Conservation (phyloP, 164 flowering plant genomes). For the Warburgia ugandensis region DNA sequence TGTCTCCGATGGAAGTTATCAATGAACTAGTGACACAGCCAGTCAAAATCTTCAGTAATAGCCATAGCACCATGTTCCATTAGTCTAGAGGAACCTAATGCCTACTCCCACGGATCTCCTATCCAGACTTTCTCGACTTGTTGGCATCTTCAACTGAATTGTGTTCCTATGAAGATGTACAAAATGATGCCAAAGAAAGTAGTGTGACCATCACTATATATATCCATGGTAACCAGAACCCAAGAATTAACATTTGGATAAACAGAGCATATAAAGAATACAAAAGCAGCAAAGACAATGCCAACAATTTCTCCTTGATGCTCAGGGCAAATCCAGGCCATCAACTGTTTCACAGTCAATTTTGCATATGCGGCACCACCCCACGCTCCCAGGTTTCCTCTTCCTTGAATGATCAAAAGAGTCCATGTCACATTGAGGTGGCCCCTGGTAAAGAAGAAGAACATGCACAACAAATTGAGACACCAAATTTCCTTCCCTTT, state of each 20-base stretch:
- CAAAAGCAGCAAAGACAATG: not conserved
- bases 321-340: constrained; percentile 63
- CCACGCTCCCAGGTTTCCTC: constrained; percentile 55
- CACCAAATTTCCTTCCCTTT: not conserved
- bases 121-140: constrained; percentile 36
- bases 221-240: not conserved
- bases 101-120: constrained; percentile 49
- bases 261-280: not conserved
- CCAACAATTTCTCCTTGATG: constrained; percentile 68
- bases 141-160: constrained; percentile 36
- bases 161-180: constrained; percentile 44
- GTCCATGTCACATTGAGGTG: too few relatives aligned
- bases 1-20: constrained; percentile 29
- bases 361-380: constrained; percentile 95
- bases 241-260: not conserved
- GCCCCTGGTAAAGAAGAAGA: constrained; percentile 2
- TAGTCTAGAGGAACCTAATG: constrained; percentile 17
- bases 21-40: constrained; percentile 22
- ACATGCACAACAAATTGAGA: not conserved
- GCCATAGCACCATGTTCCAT: constrained; percentile 2
- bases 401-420: constrained; percentile 54
- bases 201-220: not conserved
- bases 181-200: constrained; percentile 8
- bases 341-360: constrained; percentile 92
- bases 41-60: constrained; percentile 13